These are phyloP conservation scores for Mentha longifolia DNA, from an alignment of 257 asterid species.

Conservation along the genomic window DNA sequence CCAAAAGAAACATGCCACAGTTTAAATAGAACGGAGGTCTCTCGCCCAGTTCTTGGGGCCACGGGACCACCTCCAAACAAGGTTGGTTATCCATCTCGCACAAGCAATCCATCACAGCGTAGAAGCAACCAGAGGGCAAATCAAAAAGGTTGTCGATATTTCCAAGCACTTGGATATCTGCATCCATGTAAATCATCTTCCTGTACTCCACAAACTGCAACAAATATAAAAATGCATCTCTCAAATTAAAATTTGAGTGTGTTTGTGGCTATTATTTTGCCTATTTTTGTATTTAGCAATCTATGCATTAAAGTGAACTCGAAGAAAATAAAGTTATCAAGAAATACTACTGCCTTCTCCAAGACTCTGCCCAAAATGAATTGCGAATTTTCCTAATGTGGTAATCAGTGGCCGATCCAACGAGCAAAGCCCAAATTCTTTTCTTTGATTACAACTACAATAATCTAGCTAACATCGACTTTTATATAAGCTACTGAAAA, in stretches of 20 bases:
- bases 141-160: constrained; percentile 57
- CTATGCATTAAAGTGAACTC: neutral
- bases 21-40: constrained; percentile 48
- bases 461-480: too few species aligned
- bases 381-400: neutral
- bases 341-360: neutral
- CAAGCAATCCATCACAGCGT: constrained; percentile 55
- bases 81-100: constrained; percentile 41
- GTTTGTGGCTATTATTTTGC: neutral
- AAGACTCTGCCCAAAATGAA: constrained; percentile 1
- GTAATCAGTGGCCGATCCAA: too few species aligned
- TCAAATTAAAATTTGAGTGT: constrained; percentile 10
- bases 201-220: constrained; percentile 56
- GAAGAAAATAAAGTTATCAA: neutral
- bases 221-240: neutral
- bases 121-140: constrained; percentile 43
- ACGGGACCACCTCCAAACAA: constrained; percentile 39
- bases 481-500: too few species aligned
- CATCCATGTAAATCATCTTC: constrained; percentile 59
- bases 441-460: too few species aligned
- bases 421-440: too few species aligned
- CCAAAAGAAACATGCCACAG: constrained; percentile 51
- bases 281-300: neutral
- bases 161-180: constrained; percentile 50
- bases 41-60: constrained; percentile 49